Evolutionary conservation across 2,329 filamentous ascomycete genomes (phyloP), one percentile per base, ranked within the genome.

Genomic region (Cladosporium oxysporum): DNA sequence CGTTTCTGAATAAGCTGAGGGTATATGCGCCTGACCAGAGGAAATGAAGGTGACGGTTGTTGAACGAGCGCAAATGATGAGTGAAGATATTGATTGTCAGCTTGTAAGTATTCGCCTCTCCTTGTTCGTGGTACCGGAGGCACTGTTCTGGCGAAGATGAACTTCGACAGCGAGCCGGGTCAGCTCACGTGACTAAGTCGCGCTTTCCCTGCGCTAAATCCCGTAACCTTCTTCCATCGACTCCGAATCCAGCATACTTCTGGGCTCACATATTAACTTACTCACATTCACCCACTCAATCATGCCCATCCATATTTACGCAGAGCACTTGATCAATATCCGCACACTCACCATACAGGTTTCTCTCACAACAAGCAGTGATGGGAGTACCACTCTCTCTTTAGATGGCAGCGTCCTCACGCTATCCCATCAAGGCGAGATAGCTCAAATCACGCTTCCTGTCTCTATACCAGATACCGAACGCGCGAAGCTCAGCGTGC

Each of bases 291-390:
- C 10, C 21, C 4, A 3, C 21, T 23, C 31, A n/a, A 62, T n/a
- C 29, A 63, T 63, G 61, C 68, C 69, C 18, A 75, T 82, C 6
- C 76, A 79, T 50, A 78, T 89, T 16, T 88, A 89, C 69, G 85
- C 86, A 28, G 87, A 89, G 74, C 80, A 87, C 18, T 78, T 89
- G 44, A 81, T 85, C 41, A 84, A 89, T 68, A 87, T 89, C 68
- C 83, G 85, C 50, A 86, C 87, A 67, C 78, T 88, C 50, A 85
- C 85, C 2, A 78, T 89, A 18, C 84, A 86, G 69, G 82, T 84
- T 1, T 84, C 83, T 2, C 75, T 87, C 6, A 72, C 76, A 10
- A 79, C 79, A 66, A 80, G 78, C 63, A 71, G 76, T 35, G 74
- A 78, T 33, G 84, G 82, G 8, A 78, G 77, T 58, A 79, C 81